Percentiles rank a stretch among this genome's conserved stretches.
phyloP scores from a whole-genome alignment of 2,329 filamentous ascomycete genomes.

The Colletotrichum sp. region DNA sequence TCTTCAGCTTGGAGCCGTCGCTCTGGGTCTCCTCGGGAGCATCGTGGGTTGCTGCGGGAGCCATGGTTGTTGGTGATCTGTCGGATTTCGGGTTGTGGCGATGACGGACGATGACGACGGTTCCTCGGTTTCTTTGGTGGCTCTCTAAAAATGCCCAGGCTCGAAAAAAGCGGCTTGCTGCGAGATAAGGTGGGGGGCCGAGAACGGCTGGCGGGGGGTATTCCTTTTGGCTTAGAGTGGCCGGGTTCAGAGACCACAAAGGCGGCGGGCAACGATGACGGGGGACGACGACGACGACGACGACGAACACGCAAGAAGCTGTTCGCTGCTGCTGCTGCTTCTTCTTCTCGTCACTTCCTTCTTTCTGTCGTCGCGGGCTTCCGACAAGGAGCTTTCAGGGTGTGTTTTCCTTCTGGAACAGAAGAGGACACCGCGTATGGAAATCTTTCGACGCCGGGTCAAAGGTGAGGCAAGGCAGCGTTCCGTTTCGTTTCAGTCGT shows the following conservation, averaged over 20 bases:
- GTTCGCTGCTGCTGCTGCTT: neutral
- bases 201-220: constrained; percentile 15
- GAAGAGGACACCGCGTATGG: neutral
- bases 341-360: neutral
- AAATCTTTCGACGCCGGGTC: constrained; percentile 1
- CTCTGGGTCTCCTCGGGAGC: constrained; percentile 59
- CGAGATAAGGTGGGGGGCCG: constrained; percentile 20
- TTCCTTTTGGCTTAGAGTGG: neutral
- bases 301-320: neutral
- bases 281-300: neutral
- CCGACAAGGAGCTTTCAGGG: neutral
- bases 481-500: constrained; percentile 1
- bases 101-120: constrained; percentile 15
- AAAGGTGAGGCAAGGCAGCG: neutral
- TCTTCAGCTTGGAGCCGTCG: constrained; percentile 88
- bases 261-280: neutral
- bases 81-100: neutral
- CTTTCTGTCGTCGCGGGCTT: neutral
- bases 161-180: constrained; percentile 12
- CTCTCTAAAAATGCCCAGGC: constrained; percentile 3
- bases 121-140: neutral
- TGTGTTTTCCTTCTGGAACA: neutral
- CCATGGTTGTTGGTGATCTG: constrained; percentile 30
- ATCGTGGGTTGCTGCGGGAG: constrained; percentile 40
- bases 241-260: neutral